Percentiles rank a stretch among this genome's conserved stretches.
These are phyloP conservation scores for Aquilaria agallochum DNA, from an alignment of 441 rosid genomes.

Conservation along the genomic window DNA sequence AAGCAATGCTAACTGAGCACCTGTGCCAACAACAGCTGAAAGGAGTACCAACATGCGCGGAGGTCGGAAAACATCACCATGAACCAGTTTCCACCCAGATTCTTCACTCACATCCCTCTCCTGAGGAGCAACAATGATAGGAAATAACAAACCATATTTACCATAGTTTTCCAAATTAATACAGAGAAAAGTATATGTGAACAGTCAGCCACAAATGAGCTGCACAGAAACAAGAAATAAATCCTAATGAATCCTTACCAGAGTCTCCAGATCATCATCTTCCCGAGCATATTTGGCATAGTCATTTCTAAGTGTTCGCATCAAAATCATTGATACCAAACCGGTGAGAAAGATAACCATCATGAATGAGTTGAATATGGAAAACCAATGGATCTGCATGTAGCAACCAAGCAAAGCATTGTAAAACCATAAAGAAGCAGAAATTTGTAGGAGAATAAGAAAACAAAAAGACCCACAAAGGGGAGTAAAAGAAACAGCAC, in stretches of 20 bases:
- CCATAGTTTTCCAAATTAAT: constrained; percentile 2
- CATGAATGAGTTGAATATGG: constrained; percentile 97
- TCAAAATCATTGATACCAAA: constrained; percentile 94
- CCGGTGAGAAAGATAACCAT: constrained; percentile 99
- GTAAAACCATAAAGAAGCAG: neutral
- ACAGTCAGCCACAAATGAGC: neutral
- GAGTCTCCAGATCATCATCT: constrained; percentile 92
- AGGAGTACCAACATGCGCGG: constrained; percentile 64
- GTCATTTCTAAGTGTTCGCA: constrained; percentile 97
- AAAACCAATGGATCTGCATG: constrained; percentile 96
- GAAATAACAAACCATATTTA: constrained; percentile 2
- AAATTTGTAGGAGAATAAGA: neutral
- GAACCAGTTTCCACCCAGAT: constrained; percentile 99
- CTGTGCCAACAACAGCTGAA: constrained; percentile 96
- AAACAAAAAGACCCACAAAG: neutral
- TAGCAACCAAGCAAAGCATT: constrained; percentile 6
- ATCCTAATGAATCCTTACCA: constrained; percentile 45
- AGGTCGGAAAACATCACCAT: constrained; percentile 94
- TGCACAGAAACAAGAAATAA: neutral
- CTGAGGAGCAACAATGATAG: constrained; percentile 31
- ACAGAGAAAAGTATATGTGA: constrained; percentile 9
- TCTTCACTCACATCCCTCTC: constrained; percentile 98
- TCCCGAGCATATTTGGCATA: constrained; percentile 97
- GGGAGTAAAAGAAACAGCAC: neutral
- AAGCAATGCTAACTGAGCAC: constrained; percentile 92